Conservation (phyloP, 2,329 filamentous ascomycete species). For the Pseudogymnoascus sp. region DNA sequence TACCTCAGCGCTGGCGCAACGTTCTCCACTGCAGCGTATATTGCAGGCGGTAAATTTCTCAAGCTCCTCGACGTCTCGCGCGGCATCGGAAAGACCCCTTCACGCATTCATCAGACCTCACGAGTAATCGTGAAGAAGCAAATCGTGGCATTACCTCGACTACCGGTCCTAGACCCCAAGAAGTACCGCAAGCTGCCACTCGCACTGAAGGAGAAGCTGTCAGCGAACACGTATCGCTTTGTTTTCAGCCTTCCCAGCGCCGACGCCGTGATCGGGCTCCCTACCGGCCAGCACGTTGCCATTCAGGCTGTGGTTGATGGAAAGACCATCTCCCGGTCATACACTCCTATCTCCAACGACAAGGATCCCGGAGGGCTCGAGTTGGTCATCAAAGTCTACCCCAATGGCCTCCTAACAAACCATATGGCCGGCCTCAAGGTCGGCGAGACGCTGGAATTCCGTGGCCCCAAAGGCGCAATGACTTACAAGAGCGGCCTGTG, state of each 20-base stretch:
- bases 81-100: background rate
- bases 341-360: constrained; percentile 45
- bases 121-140: background rate
- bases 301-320: constrained; percentile 34
- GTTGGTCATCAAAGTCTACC: constrained; percentile 47
- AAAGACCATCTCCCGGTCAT: constrained; percentile 33
- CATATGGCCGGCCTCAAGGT: constrained; percentile 43
- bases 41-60: background rate
- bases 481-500: constrained; percentile 40
- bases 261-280: constrained; percentile 33
- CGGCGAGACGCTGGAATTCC: constrained; percentile 46
- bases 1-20: constrained; percentile 6
- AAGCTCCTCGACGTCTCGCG: background rate
- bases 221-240: constrained; percentile 19
- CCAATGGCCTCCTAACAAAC: constrained; percentile 44
- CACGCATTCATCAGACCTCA: background rate
- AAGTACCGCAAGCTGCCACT: constrained; percentile 21
- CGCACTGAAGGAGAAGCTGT: constrained; percentile 19
- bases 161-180: constrained; percentile 16
- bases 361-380: constrained; percentile 43
- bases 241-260: constrained; percentile 31
- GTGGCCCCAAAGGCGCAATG: constrained; percentile 54
- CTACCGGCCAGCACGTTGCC: constrained; percentile 37
- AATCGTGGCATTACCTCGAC: background rate
- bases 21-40: background rate